Base-by-base conservation (phyloP, 345 rosid species). In the Gossypioides kirkii region DNA sequence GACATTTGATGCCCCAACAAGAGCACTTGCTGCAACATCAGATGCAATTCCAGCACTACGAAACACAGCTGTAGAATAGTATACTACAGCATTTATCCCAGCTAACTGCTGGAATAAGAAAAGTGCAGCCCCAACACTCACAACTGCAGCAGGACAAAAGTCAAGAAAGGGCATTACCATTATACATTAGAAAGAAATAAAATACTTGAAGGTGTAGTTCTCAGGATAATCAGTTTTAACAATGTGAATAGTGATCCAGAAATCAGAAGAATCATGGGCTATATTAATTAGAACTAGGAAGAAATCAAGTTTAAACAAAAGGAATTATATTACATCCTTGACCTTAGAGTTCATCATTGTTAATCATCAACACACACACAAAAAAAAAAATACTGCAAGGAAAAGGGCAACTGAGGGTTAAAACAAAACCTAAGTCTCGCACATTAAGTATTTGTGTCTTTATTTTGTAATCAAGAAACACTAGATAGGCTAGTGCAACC, bases 21-120 rank as follows among this genome's bases (percentile, higher is more conserved):
- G 91, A 78, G 98, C 99, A 85, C 99, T 95, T 52, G 99, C 98
- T 79, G 99, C 97, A 61, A 95, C 96, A 85, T 95, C 98, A 77
- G 99, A 95, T 76, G 80, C 82, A 76, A 95, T 84, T 64, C 99
- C 98, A 68, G 89, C 98, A 61, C 91, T 87, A 43, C 97, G 97
- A 69, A 95, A 95, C 77, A 95, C 99, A 10, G 99, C 81, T 56
- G 99, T 93, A 22, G 99, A 95, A 85, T 95, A 95, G 77, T 93
- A 95, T 13, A 95, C 98, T 60, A 95, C 99, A 46, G 98, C 99
- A 67, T 95, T 95, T 82, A 95, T 95, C 63, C 99, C 99, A 12
- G 98, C 99, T 83, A 95, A 78, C 79, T 95, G 99, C 80, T 95
- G 99, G 87, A 93, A 91, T 76, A 95, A 82, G 91, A 92, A 95